Conservation (phyloP, 768 basidiomycete genomes). For the Mycena vitilis region DNA sequence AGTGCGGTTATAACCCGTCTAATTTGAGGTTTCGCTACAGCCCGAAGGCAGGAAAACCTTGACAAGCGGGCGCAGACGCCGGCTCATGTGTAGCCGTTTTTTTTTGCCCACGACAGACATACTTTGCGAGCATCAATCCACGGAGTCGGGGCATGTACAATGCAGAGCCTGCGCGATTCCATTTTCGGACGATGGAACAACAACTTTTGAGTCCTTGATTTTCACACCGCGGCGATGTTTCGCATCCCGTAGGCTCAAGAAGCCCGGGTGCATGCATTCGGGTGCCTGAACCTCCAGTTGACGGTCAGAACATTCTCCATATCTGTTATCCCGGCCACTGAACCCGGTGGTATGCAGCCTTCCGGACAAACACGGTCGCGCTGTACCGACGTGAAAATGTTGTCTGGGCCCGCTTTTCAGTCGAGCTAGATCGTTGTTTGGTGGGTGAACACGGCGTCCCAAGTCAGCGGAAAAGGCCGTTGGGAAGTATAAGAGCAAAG, state of each 20-base stretch:
- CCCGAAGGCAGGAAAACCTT: too few relatives aligned
- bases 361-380: slow-evolving; percentile 16
- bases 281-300: not conserved
- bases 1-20: too few relatives aligned
- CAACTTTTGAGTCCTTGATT: slow-evolving; percentile 1
- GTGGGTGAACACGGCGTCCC: not conserved
- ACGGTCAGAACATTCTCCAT: slow-evolving; percentile 5
- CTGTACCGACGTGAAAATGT: slow-evolving; percentile 9
- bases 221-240: not conserved
- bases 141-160: slow-evolving; percentile 3
- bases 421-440: not conserved
- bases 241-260: slow-evolving; percentile 7
- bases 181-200: not conserved
- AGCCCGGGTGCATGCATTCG: slow-evolving; percentile 9
- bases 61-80: too few relatives aligned
- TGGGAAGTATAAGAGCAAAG: slow-evolving; percentile 12
- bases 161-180: not conserved
- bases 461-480: slow-evolving; percentile 11
- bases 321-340: slow-evolving; percentile 8
- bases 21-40: too few relatives aligned
- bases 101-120: not conserved
- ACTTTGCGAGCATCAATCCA: not conserved
- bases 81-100: too few relatives aligned
- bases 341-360: slow-evolving; percentile 7
- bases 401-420: not conserved